phyloP scores from a whole-genome alignment of 805 yeast species.

The Pichia pseudocactophila region DNA sequence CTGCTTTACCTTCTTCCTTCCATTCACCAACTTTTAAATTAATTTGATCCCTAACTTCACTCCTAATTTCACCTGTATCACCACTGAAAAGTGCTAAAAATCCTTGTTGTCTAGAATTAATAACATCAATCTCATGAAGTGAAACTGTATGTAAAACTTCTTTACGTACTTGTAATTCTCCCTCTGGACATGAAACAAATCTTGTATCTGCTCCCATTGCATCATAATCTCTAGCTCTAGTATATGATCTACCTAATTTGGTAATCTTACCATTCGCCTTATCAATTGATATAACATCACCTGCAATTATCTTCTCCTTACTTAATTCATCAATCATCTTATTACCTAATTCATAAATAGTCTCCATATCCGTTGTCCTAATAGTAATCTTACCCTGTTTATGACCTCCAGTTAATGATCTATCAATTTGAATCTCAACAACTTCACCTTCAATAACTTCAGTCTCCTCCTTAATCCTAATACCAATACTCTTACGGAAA shows the following conservation, averaged over 20 bases:
- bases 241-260: constrained; percentile 96
- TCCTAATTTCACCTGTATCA: constrained; percentile 90
- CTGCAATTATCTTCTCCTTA: constrained; percentile 88
- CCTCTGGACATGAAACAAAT: constrained; percentile 96
- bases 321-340: constrained; percentile 76
- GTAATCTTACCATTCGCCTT: constrained; percentile 96
- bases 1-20: constrained; percentile 97
- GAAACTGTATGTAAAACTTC: constrained; percentile 97
- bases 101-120: constrained; percentile 93
- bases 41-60: constrained; percentile 64
- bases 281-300: constrained; percentile 95
- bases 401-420: constrained; percentile 87
- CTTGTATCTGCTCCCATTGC: constrained; percentile 85
- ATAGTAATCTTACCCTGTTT: constrained; percentile 73
- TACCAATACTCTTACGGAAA: constrained; percentile 92
- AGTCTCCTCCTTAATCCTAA: constrained; percentile 91
- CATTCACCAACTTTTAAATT: constrained; percentile 78
- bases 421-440: constrained; percentile 90
- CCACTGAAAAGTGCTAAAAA: constrained; percentile 40
- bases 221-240: constrained; percentile 96
- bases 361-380: constrained; percentile 80
- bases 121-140: constrained; percentile 90
- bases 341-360: constrained; percentile 54
- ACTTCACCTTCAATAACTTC: constrained; percentile 99
- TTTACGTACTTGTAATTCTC: constrained; percentile 96